Evolutionary conservation across 1,139 yeast species (phyloP), one percentile per base, ranked within the genome.

Genomic region (Zygoascus sp.): DNA sequence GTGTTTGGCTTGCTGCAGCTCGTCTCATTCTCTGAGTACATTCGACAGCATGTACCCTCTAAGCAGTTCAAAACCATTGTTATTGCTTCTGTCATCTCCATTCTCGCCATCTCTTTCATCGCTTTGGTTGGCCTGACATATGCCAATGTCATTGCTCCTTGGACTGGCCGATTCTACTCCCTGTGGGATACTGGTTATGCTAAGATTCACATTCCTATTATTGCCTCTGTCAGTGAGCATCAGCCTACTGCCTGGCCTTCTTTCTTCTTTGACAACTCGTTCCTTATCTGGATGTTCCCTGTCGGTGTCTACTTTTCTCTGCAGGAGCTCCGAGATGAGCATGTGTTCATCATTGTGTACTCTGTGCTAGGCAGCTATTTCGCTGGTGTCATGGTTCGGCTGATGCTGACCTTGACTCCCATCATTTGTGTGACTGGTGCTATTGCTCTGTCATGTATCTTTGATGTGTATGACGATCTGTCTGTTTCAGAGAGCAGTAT

Each of bases 161-260:
- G 98, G 98, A 89, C 97, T 19, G 99, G 99, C 56, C 84, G 99
- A 68, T 94, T 94, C 74, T 94, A 94, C 71, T 90, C 97, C 4
- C 73, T 94, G 57, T 94, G 98, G 98, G 98, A 94, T 66, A 92
- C 98, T 3, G 85, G 79, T 64, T 94, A 94, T 62, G 99, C 99
- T 53, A 92, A 89, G 73, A 86, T 92, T 56, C 98, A 94, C 66
- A 94, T 94, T 60, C 99, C 99, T 45, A 94, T 94, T 64, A 94
- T 94, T 68, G 98, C 98, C 1, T 90, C 97, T 2, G 99, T 94
- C 44, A 87, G 96, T 11, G 99, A 94, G 71, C 99, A 94, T 74
- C 99, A 94, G 73, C 99, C 99, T 50, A 92, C 98, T 20, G 96
- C 98, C 10, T 94, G 99, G 99, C 96, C 98, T 11, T 81, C 97